These are phyloP conservation scores for Sequoiadendron giganteum DNA, from an alignment of 75 land plant genomes.

Conservation along the genomic window DNA sequence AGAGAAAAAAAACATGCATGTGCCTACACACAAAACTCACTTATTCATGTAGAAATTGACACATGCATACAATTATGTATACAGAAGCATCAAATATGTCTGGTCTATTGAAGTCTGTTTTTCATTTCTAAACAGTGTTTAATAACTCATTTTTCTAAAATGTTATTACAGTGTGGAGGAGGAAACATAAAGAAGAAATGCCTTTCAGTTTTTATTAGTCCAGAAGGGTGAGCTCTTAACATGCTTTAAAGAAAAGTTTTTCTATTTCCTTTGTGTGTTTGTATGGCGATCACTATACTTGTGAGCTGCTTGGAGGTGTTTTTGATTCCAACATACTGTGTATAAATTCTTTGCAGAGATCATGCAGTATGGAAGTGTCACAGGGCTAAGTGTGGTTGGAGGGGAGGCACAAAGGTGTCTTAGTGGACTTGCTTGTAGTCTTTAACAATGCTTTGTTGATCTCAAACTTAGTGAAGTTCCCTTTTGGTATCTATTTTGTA, in stretches of 20 bases:
- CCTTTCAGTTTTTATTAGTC: not conserved
- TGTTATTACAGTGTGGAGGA: not conserved
- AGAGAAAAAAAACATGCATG: not conserved
- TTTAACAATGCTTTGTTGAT: not conserved
- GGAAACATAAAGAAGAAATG: not conserved
- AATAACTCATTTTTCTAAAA: not conserved
- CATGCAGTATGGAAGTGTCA: not conserved
- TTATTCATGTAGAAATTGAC: not conserved
- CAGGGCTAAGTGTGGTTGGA: not conserved
- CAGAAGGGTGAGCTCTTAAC: not conserved
- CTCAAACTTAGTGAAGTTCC: not conserved
- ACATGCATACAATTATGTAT: not conserved
- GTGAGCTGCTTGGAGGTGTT: not conserved
- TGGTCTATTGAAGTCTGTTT: not conserved
- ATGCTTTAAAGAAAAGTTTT: not conserved
- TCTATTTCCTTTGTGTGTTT: not conserved
- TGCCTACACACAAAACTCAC: not conserved
- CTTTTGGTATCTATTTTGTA: not conserved
- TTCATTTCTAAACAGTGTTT: not conserved
- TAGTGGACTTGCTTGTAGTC: not conserved
- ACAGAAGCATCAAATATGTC: not conserved
- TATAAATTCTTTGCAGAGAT: not conserved
- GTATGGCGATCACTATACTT: not conserved
- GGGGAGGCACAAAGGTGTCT: not conserved
- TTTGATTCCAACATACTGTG: not conserved